Conservation (phyloP, 169 alveolate species). For the Plasmodium relictum region DNA sequence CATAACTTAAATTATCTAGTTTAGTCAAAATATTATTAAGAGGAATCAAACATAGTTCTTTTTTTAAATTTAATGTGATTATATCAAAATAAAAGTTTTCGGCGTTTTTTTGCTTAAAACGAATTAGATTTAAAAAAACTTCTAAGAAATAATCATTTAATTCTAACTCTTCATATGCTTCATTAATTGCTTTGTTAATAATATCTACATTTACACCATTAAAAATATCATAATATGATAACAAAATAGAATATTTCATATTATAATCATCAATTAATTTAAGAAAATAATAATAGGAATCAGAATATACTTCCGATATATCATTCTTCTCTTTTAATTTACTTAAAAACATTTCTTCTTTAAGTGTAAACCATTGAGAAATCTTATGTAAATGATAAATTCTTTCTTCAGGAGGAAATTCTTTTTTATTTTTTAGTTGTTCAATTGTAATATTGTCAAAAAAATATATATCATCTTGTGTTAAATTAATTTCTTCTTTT, state of each 20-base stretch:
- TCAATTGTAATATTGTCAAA: conserved; percentile 30
- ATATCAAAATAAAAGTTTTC: conserved; percentile 43
- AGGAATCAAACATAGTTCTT: conserved; percentile 10
- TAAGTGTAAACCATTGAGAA: conserved; percentile 12
- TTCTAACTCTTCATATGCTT: conserved; percentile 31
- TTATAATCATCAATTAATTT: conserved; percentile 11
- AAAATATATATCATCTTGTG: conserved; percentile 39
- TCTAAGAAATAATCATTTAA: conserved; percentile 52
- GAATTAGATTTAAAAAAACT: conserved; percentile 13
- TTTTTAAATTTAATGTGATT: conserved; percentile 41
- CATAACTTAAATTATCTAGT: not conserved
- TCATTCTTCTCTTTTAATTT: conserved; percentile 6
- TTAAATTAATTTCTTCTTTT: not conserved
- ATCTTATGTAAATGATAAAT: conserved; percentile 5
- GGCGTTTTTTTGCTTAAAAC: conserved; percentile 21
- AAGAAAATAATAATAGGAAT: conserved; percentile 48
- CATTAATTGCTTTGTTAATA: conserved; percentile 19
- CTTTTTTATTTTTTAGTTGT: conserved; percentile 13
- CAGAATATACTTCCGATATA: conserved; percentile 5
- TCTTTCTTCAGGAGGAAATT: conserved; percentile 25
- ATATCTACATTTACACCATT: conserved; percentile 47
- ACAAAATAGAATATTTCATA: not conserved
- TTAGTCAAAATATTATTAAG: conserved; percentile 24
- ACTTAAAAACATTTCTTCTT: conserved; percentile 6
- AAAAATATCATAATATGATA: conserved; percentile 47